Evolutionary conservation across 371 early-diverging fungal genomes (phyloP).

Genomic region (Apophysomyces sp.): DNA sequence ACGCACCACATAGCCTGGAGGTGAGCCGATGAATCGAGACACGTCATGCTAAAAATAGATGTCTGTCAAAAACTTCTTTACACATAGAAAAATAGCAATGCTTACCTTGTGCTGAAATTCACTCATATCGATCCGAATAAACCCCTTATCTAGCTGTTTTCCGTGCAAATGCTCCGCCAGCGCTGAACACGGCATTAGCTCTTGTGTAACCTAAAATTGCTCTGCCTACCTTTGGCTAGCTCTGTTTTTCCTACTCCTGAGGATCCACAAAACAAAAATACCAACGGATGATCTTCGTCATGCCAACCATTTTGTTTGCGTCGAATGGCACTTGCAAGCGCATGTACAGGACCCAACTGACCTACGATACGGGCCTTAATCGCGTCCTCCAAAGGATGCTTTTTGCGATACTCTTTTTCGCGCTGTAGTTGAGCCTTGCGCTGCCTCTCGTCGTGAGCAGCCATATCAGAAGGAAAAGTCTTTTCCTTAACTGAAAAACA

Average conservation of each 20-base stretch:
- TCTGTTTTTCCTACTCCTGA: constrained; percentile 79
- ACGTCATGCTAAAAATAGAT: constrained; percentile 52
- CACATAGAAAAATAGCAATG: background rate
- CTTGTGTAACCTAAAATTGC: constrained; percentile 26
- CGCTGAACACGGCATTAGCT: constrained; percentile 13
- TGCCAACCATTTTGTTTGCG: constrained; percentile 68
- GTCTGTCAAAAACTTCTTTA: background rate
- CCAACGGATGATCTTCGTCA: constrained; percentile 67
- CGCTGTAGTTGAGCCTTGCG: constrained; percentile 37
- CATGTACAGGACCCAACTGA: constrained; percentile 65
- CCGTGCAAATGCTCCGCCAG: constrained; percentile 53
- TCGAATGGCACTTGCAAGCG: constrained; percentile 61
- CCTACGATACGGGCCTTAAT: constrained; percentile 57
- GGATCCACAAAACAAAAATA: constrained; percentile 72
- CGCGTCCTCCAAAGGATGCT: constrained; percentile 55
- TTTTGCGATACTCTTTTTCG: constrained; percentile 54
- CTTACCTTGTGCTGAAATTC: constrained; percentile 59
- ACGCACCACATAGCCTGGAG: constrained; percentile 67
- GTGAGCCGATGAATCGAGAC: constrained; percentile 67
- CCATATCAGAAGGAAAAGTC: constrained; percentile 36
- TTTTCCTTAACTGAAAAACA: constrained; percentile 33
- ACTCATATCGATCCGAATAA: constrained; percentile 70
- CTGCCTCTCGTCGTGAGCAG: constrained; percentile 40
- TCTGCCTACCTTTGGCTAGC: constrained; percentile 57
- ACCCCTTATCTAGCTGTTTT: constrained; percentile 50